Conservation (phyloP, 805 yeast species). For the Debaryomyces hansenii region DNA sequence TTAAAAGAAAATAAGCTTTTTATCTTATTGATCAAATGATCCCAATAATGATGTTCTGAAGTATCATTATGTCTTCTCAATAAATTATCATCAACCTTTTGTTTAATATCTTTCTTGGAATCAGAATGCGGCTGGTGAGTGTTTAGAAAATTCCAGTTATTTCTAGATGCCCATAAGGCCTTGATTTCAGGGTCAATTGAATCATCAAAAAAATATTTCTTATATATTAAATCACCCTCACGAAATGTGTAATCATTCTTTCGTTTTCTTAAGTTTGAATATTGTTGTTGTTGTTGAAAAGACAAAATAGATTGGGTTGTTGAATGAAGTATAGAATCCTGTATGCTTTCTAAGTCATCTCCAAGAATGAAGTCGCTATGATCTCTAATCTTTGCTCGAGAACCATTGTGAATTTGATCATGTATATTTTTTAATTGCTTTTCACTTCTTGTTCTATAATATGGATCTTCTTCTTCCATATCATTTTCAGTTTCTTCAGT, state of each 20-base stretch:
- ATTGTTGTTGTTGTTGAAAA: constrained; percentile 17
- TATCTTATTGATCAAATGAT: no score
- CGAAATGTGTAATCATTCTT: constrained; percentile 55
- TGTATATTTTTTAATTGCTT: constrained; percentile 3
- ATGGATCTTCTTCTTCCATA: constrained; percentile 9
- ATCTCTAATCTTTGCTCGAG: neutral
- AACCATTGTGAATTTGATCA: neutral
- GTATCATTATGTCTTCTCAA: no score
- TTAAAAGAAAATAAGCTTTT: neutral
- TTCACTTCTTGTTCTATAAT: constrained; percentile 15
- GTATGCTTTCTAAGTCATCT: neutral
- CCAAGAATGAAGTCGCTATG: neutral
- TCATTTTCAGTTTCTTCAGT: constrained; percentile 1
- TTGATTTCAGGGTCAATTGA: constrained; percentile 53
- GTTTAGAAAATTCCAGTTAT: constrained; percentile 8
- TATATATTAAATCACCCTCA: constrained; percentile 57
- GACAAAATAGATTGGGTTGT: constrained; percentile 4
- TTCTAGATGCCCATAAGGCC: constrained; percentile 52
- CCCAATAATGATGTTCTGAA: no score
- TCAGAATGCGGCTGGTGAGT: neutral
- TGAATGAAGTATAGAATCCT: neutral
- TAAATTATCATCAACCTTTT: no score
- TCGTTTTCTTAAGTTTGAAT: constrained; percentile 16
- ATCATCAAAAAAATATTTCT: constrained; percentile 37
- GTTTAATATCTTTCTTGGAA: no score